A percentile compares a stretch with the other conserved stretches of the same genome.
Evolutionary conservation across 23 red algal species (phyloP).

Genomic region (Gracilaria vermiculophylla): DNA sequence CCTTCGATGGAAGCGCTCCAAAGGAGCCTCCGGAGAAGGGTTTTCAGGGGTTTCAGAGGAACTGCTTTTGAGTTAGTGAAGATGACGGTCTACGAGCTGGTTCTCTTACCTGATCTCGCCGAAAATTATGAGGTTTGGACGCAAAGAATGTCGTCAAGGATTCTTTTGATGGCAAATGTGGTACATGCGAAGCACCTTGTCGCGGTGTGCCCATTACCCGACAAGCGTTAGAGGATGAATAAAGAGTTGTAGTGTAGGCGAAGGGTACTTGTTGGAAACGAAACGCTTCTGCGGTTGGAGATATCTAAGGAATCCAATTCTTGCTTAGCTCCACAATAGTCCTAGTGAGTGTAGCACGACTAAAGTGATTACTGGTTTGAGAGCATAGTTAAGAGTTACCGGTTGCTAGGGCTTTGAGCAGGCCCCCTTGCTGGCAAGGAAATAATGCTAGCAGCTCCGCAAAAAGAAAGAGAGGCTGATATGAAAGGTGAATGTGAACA

Average conservation of each 20-base stretch:
- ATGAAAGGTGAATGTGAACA: too few species aligned
- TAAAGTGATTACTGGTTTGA: too few species aligned
- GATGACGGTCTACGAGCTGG: not conserved
- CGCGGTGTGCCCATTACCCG: not conserved
- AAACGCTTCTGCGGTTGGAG: not conserved
- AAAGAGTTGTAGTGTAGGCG: not conserved
- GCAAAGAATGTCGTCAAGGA: not conserved
- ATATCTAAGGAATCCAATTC: too few species aligned
- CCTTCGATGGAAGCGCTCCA: not conserved
- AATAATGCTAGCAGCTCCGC: too few species aligned
- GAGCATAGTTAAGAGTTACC: too few species aligned
- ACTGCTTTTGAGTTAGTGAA: not conserved
- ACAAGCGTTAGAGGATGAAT: not conserved
- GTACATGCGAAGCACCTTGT: not conserved
- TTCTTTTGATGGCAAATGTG: not conserved
- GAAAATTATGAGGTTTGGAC: not conserved
- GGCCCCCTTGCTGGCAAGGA: too few species aligned
- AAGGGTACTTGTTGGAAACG: not conserved
- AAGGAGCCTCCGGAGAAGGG: not conserved
- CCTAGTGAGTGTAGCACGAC: too few species aligned
- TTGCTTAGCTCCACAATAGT: too few species aligned
- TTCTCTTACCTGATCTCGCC: not conserved
- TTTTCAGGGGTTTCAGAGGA: not conserved
- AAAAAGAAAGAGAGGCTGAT: too few species aligned
- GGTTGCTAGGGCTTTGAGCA: too few species aligned